Percentiles rank a stretch among this genome's conserved stretches.
phyloP scores from a whole-genome alignment of 1,284 basidiomycete species.

The Anthracocystis walkeri region DNA sequence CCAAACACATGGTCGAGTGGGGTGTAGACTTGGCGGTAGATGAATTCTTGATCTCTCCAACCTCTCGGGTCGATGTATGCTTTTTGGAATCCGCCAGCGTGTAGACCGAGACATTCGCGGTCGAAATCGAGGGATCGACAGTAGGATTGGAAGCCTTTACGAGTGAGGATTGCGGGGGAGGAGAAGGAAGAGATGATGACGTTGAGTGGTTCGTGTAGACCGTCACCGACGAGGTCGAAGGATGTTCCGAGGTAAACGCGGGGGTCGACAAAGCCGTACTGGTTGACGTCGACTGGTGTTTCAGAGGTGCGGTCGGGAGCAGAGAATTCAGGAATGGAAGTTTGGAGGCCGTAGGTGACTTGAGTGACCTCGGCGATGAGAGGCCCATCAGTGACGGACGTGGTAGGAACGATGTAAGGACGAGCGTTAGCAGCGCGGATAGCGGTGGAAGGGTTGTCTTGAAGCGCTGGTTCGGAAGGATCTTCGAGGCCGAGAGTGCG shows the following conservation, averaged over 20 bases:
- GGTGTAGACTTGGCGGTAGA: constrained; percentile 59
- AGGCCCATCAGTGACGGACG: constrained; percentile 16
- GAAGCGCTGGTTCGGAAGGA: constrained; percentile 34
- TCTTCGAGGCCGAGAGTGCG: constrained; percentile 50
- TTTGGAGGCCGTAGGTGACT: constrained; percentile 29
- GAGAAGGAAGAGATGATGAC: constrained; percentile 61
- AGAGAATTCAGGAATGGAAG: constrained; percentile 26
- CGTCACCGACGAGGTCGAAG: constrained; percentile 49
- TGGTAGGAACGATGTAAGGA: constrained; percentile 13
- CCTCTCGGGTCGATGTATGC: constrained; percentile 54
- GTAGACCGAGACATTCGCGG: constrained; percentile 65
- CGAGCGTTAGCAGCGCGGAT: constrained; percentile 10
- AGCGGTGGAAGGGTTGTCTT: constrained; percentile 33
- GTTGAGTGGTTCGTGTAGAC: constrained; percentile 64
- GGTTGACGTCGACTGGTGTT: constrained; percentile 15
- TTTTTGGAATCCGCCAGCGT: constrained; percentile 51
- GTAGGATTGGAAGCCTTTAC: constrained; percentile 63
- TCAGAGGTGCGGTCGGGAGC: constrained; percentile 4
- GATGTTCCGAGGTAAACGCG: constrained; percentile 50
- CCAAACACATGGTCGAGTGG: constrained; percentile 50
- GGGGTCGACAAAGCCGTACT: constrained; percentile 55
- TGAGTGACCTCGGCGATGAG: constrained; percentile 17
- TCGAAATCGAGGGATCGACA: constrained; percentile 62
- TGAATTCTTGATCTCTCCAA: constrained; percentile 49
- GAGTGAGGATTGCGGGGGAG: constrained; percentile 48